Evolutionary conservation across 2,329 filamentous ascomycete genomes (phyloP).

Genomic region (Rachicladosporium sp.): DNA sequence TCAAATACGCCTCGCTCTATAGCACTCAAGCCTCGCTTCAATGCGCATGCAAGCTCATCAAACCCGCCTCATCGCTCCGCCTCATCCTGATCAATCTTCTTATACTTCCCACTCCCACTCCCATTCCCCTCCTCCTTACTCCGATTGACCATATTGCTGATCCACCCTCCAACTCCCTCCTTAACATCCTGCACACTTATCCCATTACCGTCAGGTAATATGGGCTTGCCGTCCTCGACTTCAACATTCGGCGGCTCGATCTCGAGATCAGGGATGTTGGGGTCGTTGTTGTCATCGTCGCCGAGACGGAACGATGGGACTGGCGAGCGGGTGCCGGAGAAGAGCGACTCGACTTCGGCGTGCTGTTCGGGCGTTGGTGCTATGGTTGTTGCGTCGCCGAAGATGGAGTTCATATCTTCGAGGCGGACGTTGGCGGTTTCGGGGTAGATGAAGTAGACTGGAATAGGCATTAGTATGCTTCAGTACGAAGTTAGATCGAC

Average conservation of each 20-base stretch:
- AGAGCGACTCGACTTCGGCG: conserved; percentile 70
- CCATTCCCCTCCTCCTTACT: conserved; percentile 30
- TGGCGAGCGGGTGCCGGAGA: conserved; percentile 61
- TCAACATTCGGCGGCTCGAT: conserved; percentile 63
- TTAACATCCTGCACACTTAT: conserved; percentile 23
- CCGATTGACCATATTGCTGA: conserved; percentile 51
- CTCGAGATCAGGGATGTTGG: conserved; percentile 65
- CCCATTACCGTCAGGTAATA: conserved; percentile 15
- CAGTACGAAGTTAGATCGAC: too few relatives aligned
- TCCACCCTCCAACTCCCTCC: conserved; percentile 58
- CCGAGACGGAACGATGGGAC: conserved; percentile 61
- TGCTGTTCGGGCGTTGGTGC: conserved; percentile 67
- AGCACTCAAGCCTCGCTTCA: neutral
- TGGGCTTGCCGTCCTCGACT: conserved; percentile 38
- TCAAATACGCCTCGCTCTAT: too few relatives aligned
- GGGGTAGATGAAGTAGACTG: conserved; percentile 95
- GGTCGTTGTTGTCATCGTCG: conserved; percentile 31
- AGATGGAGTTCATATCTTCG: conserved; percentile 92
- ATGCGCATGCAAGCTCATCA: neutral
- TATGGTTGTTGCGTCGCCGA: conserved; percentile 81
- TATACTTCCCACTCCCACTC: conserved; percentile 34
- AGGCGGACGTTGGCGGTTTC: conserved; percentile 91
- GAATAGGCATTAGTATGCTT: too few relatives aligned
- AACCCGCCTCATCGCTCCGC: conserved; percentile 5
- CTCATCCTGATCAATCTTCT: conserved; percentile 33